Percentiles rank a stretch among this genome's conserved stretches.
Conservation (phyloP, 352 stramenopile genomes). For the Phytophthora nicotianae region DNA sequence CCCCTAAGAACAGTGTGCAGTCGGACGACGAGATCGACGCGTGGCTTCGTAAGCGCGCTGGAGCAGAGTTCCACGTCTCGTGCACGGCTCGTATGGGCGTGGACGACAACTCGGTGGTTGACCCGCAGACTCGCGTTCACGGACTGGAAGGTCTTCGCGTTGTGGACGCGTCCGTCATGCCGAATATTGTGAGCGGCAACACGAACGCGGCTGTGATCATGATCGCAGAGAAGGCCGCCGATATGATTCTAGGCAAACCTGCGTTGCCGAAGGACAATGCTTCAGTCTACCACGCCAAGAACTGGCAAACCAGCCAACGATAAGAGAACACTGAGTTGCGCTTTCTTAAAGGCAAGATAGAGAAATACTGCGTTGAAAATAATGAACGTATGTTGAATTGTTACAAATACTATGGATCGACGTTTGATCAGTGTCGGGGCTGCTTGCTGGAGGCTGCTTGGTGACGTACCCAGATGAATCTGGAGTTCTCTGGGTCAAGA, state of each 20-base stretch:
- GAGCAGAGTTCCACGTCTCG: constrained; percentile 85
- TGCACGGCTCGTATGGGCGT: constrained; percentile 88
- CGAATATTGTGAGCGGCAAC: constrained; percentile 93
- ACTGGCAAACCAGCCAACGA: constrained; percentile 67
- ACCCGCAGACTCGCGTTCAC: constrained; percentile 81
- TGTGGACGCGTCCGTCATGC: constrained; percentile 93
- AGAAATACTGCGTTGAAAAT: constrained; percentile 4
- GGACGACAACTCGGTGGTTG: constrained; percentile 81
- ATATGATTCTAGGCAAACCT: constrained; percentile 84
- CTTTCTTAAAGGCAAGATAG: not conserved
- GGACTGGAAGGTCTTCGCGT: constrained; percentile 89
- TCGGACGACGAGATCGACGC: constrained; percentile 76
- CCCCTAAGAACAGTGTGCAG: constrained; percentile 54
- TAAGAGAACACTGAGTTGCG: constrained; percentile 26
- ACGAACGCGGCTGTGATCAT: constrained; percentile 93
- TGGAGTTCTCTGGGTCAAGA: constrained; percentile 19
- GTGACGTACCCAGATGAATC: constrained; percentile 15
- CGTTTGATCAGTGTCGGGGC: constrained; percentile 2
- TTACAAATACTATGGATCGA: not conserved
- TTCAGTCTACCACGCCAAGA: constrained; percentile 60
- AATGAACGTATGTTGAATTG: constrained; percentile 6
- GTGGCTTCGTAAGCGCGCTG: constrained; percentile 76
- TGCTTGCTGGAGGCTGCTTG: constrained; percentile 4
- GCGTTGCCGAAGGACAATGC: constrained; percentile 66
- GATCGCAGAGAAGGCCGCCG: constrained; percentile 91